A percentile compares a stretch with the other conserved stretches of the same genome.
Conservation (phyloP, 352 stramenopile genomes). For the Pythium brassicae region DNA sequence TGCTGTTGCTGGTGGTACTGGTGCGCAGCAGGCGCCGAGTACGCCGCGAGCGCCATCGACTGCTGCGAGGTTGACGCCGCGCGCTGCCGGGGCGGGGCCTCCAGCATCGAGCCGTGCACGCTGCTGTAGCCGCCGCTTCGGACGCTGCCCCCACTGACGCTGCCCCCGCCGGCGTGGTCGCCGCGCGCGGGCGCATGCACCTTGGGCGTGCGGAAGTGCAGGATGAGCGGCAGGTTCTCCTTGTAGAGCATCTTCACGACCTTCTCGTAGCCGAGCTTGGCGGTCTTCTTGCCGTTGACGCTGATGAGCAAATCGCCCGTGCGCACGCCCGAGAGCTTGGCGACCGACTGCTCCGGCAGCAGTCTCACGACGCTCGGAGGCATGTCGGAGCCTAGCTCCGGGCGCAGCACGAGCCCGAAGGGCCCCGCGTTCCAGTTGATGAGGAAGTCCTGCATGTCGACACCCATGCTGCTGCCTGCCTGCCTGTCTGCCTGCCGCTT, state of each 20-base stretch:
- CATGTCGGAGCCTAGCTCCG: conserved; percentile 69
- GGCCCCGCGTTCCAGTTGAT: conserved; percentile 83
- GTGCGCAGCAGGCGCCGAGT: neutral
- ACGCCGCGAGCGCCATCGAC: conserved; percentile 3
- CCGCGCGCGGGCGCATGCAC: conserved; percentile 6
- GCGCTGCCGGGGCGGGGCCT: conserved; percentile 1
- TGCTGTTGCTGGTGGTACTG: conserved; percentile 13
- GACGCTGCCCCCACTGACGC: neutral
- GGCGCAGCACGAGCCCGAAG: conserved; percentile 68
- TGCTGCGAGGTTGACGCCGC: neutral
- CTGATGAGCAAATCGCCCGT: conserved; percentile 73
- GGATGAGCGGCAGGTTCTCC: conserved; percentile 61
- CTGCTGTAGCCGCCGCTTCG: conserved; percentile 9
- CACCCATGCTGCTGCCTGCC: conserved; percentile 10
- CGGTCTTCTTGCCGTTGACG: conserved; percentile 74
- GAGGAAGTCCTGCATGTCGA: conserved; percentile 68
- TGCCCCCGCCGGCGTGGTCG: conserved; percentile 12
- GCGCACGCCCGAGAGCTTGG: conserved; percentile 61
- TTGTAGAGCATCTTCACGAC: conserved; percentile 78
- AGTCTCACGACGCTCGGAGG: conserved; percentile 70
- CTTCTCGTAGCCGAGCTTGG: conserved; percentile 72
- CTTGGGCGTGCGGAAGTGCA: conserved; percentile 69
- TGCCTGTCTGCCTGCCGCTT: no score
- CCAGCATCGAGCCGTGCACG: conserved; percentile 7
- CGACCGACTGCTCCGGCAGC: conserved; percentile 65